Evolutionary conservation across 306 rosid species (phyloP).

Genomic region (Ochetophila trinervis): DNA sequence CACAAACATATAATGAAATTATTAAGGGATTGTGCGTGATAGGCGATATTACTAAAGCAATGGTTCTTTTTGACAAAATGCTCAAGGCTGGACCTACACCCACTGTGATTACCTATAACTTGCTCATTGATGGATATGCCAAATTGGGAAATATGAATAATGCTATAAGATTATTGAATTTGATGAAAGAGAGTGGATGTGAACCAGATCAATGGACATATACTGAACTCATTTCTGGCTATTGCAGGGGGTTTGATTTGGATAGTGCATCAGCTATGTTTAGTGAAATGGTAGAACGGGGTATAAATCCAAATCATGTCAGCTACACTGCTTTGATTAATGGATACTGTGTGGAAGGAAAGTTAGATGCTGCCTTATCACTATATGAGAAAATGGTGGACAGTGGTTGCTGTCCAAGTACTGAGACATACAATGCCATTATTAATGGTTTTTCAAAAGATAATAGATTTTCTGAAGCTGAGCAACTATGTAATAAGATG

Average conservation of each 20-base stretch:
- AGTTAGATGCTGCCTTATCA: constrained; percentile 30
- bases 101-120: constrained; percentile 36
- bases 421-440: constrained; percentile 41
- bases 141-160: constrained; percentile 30
- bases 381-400: constrained; percentile 36
- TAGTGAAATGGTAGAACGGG: constrained; percentile 36
- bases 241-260: constrained; percentile 24
- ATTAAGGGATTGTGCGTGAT: constrained; percentile 34
- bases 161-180: constrained; percentile 33
- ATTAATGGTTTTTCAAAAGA: constrained; percentile 35
- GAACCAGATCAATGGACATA: constrained; percentile 41
- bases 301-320: constrained; percentile 33
- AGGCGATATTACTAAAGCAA: constrained; percentile 33
- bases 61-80: constrained; percentile 41
- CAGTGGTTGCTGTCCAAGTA: constrained; percentile 30
- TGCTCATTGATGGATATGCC: constrained; percentile 29
- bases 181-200: constrained; percentile 42
- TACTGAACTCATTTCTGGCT: constrained; percentile 37
- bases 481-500: constrained; percentile 26
- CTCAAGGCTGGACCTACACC: constrained; percentile 35
- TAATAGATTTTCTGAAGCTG: constrained; percentile 29
- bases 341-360: constrained; percentile 32
- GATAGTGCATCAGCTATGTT: constrained; percentile 26
- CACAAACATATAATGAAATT: constrained; percentile 35
- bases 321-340: constrained; percentile 38